Conservation (phyloP, 106 monocot genomes). For the Dendrobium officinale region DNA sequence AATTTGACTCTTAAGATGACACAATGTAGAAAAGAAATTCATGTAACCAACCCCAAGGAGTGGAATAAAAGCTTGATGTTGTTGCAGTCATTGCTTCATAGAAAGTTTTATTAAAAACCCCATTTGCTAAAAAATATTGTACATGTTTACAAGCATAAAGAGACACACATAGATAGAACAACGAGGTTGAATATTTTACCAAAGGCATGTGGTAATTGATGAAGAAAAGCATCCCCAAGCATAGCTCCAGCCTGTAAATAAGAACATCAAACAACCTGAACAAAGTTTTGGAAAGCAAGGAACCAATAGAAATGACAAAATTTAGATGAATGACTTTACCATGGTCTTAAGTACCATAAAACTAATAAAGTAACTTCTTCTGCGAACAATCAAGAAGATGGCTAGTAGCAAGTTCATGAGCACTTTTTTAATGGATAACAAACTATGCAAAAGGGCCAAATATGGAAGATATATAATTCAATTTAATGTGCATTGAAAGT, state of each 20-base stretch:
- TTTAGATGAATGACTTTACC: neutral
- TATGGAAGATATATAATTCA: neutral
- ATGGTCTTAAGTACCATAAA: neutral
- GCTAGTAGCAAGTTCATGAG: neutral
- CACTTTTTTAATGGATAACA: neutral
- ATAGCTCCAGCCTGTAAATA: slow-evolving; percentile 84
- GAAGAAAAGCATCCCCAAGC: slow-evolving; percentile 99
- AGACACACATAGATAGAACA: neutral
- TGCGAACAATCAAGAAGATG: neutral
- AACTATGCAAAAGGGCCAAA: neutral
- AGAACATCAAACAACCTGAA: neutral
- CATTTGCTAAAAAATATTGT: too few species aligned
- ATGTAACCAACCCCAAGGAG: too few species aligned
- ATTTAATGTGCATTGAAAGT: neutral
- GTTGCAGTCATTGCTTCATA: too few species aligned
- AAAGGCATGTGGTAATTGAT: slow-evolving; percentile 96
- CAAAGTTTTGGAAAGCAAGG: neutral
- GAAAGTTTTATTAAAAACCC: too few species aligned
- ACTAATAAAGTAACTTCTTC: neutral
- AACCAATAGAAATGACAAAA: neutral
- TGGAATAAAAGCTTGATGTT: too few species aligned
- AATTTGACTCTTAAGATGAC: too few species aligned
- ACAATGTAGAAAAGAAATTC: too few species aligned
- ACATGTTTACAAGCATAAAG: neutral
- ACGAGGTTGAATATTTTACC: slow-evolving; percentile 21